Evolutionary conservation across 1,284 basidiomycete species (phyloP), one percentile per base, ranked within the genome.

Genomic region (Ceratobasidium sp.): DNA sequence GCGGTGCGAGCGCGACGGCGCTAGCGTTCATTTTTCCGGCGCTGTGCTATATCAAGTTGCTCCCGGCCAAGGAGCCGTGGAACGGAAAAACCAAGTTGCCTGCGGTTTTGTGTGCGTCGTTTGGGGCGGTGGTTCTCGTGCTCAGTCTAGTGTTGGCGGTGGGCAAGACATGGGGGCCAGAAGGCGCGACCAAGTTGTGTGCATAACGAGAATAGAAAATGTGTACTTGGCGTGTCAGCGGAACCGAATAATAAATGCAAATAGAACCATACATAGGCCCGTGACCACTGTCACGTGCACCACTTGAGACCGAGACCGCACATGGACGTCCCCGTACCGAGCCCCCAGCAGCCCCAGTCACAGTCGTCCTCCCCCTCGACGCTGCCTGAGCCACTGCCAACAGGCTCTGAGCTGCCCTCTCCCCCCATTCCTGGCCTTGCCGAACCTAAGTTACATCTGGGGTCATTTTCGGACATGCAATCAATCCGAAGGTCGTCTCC

Each of bases 21-120:
- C 85, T 99, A 20, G 96, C 96, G 0, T 99, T 92, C 81, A 94
- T 98, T 74, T 94, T 95, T 78, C 92, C 95, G 5, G 91, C 95
- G 0, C 88, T 86, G 1, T 96, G 94, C 75, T 96, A 92, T 80
- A 81, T 92, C 75, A 89, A 89, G 74, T 86, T 98, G 65, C 77
- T 83, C 12, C 84, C 88, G 65, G 80, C 84, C 29, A 78, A 79
- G 4, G 78, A 83, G 15, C 84, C 85, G 5, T 90, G 91, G 87
- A 82, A 87, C 73, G 85, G 87, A 50, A 84, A 86, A 32, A 78
- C 83, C 42, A 93, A 91, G 76, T 81, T 95, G 15, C 89, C 92
- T 0, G 92, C 95, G 0, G 82, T 89, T 52, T 69, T 80, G 0
- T 96, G 94, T 76, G 86, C 85, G 0, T 74, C 76, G 0, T 98